Percentiles rank a stretch among this genome's conserved stretches.
These are phyloP conservation scores for Amauroascus niger DNA, from an alignment of 2,329 filamentous ascomycete genomes.

Conservation along the genomic window DNA sequence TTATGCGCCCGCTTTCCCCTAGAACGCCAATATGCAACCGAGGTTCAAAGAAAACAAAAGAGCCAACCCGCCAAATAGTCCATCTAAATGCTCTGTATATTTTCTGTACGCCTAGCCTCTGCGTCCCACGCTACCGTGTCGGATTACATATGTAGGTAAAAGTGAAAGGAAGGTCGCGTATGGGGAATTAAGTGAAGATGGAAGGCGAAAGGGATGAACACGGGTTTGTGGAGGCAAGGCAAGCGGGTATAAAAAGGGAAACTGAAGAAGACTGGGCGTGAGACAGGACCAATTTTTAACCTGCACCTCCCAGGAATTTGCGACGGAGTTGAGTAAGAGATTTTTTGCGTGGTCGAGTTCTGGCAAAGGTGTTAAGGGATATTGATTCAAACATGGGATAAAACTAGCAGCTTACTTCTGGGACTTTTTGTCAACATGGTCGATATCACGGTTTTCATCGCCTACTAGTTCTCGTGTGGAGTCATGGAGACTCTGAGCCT, in stretches of 20 bases:
- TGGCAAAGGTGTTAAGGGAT: neutral
- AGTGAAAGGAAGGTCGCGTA: neutral
- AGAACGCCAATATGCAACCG: slow-evolving; percentile 7
- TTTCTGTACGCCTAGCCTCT: neutral
- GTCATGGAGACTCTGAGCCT: slow-evolving; percentile 20
- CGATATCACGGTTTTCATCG: neutral
- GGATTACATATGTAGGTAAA: neutral
- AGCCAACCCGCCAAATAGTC: slow-evolving; percentile 1
- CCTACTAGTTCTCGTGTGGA: slow-evolving; percentile 17
- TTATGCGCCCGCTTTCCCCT: neutral
- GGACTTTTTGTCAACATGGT: slow-evolving; percentile 19
- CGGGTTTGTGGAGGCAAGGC: neutral
- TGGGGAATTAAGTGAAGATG: neutral
- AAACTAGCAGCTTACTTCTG: slow-evolving; percentile 24
- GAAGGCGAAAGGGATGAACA: neutral
- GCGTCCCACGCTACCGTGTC: neutral
- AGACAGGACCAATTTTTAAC: neutral
- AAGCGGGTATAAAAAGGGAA: neutral
- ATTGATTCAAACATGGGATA: too few species aligned
- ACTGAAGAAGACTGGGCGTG: neutral
- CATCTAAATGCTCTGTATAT: neutral
- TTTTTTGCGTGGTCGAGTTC: slow-evolving; percentile 8
- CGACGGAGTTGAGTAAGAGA: slow-evolving; percentile 11
- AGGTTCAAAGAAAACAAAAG: neutral
- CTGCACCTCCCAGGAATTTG: slow-evolving; percentile 2